phyloP scores from a whole-genome alignment of 805 yeast species.

The Zygoascus flipseniorum region DNA sequence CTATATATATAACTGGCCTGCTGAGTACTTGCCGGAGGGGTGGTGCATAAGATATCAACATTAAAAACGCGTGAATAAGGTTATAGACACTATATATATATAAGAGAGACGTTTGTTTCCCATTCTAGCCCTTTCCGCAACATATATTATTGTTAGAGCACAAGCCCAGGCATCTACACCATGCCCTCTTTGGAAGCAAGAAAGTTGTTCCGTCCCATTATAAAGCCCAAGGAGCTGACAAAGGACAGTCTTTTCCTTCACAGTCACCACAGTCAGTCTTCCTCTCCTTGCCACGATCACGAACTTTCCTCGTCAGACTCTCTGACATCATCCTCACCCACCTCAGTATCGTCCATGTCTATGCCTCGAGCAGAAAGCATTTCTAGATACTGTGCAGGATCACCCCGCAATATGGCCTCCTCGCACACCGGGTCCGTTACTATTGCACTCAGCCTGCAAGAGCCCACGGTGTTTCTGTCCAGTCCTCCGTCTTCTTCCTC shows the following conservation, averaged over 20 bases:
- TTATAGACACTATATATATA: too few relatives aligned
- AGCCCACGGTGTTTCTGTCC: conserved; percentile 25
- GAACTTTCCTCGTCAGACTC: neutral
- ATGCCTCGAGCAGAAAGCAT: conserved; percentile 4
- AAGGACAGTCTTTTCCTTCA: neutral
- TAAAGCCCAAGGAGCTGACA: too few relatives aligned
- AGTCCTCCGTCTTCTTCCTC: conserved; percentile 11
- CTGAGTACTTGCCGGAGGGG: too few relatives aligned
- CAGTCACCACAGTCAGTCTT: neutral
- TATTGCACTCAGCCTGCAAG: conserved; percentile 26
- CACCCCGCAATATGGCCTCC: conserved; percentile 22
- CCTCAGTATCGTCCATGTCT: neutral
- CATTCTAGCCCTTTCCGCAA: too few relatives aligned
- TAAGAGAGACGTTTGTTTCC: too few relatives aligned
- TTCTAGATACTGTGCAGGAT: conserved; percentile 23
- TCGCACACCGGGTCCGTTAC: conserved; percentile 28
- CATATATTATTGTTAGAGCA: too few relatives aligned
- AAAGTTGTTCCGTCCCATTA: neutral
- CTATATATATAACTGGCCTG: too few relatives aligned
- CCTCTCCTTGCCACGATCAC: neutral
- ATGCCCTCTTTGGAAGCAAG: neutral
- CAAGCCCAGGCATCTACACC: neutral
- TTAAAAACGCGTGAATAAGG: too few relatives aligned
- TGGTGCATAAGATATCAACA: too few relatives aligned
- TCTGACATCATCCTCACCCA: neutral